Conservation (phyloP, 176 grass and related monocot genomes). For the Poa annua region DNA sequence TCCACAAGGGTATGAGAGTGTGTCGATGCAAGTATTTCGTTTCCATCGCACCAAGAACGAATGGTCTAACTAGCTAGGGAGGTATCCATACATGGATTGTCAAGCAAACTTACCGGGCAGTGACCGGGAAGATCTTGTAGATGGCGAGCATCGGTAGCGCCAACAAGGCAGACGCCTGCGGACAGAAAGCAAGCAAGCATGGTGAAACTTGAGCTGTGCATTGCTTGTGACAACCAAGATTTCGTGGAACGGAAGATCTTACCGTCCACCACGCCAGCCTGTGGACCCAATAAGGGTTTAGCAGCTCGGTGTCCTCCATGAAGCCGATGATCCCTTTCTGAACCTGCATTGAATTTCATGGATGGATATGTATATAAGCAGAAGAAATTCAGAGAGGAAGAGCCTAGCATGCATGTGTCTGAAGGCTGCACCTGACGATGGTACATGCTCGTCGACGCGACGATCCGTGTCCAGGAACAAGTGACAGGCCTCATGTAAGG, state of each 20-base stretch:
- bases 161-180: conserved; percentile 29
- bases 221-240: background rate
- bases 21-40: background rate
- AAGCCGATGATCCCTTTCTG: conserved; percentile 18
- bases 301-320: background rate
- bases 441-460: background rate
- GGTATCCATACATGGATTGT: background rate
- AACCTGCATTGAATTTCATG: conserved; percentile 26
- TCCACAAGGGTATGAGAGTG: background rate
- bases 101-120: background rate
- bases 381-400: background rate
- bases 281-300: background rate
- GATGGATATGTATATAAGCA: background rate
- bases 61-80: background rate
- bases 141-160: conserved; percentile 6
- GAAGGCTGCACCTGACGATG: conserved; percentile 30
- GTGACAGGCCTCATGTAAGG: conserved; percentile 13
- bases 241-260: background rate
- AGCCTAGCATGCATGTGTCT: no score
- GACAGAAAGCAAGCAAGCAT: no score
- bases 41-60: background rate
- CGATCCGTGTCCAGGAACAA: conserved; percentile 6
- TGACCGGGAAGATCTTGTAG: conserved; percentile 24
- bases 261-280: conserved; percentile 33
- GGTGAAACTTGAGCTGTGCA: background rate